Percentiles rank a stretch among this genome's conserved stretches.
These are phyloP conservation scores for Nigrospora oryzae DNA, from an alignment of 2,329 filamentous ascomycete species.

Conservation along the genomic window DNA sequence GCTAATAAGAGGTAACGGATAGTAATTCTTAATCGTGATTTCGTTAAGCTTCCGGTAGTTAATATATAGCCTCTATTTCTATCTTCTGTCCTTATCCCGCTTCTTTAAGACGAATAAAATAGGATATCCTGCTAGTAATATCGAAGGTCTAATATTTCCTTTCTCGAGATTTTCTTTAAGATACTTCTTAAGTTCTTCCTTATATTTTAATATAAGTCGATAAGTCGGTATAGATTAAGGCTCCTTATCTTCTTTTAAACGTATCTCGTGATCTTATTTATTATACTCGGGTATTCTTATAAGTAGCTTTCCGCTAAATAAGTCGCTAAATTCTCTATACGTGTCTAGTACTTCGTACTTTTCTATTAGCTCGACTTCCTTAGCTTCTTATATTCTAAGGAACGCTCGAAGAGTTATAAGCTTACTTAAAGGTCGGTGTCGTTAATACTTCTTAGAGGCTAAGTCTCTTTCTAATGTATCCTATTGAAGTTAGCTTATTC, in stretches of 20 bases:
- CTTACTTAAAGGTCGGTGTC: not conserved
- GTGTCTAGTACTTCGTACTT: not conserved
- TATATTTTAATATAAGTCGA: not conserved
- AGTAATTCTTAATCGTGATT: slow-evolving; percentile 14
- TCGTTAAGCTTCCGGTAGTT: slow-evolving; percentile 16
- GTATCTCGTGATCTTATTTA: not conserved
- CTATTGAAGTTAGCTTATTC: not conserved
- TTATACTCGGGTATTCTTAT: not conserved
- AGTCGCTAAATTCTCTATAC: not conserved
- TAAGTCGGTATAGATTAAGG: not conserved
- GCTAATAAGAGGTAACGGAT: slow-evolving; percentile 12
- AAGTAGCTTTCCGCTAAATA: not conserved
- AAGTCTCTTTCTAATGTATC: not conserved
- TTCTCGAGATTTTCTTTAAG: not conserved
- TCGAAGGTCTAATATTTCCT: slow-evolving; percentile 1
- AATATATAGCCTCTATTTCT: slow-evolving; percentile 9
- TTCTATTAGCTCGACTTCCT: not conserved
- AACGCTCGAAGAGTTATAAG: not conserved
- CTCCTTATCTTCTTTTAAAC: not conserved
- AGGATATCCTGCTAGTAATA: not conserved
- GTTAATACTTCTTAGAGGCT: not conserved
- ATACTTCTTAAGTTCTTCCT: slow-evolving; percentile 1
- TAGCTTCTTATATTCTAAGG: not conserved
- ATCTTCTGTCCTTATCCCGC: not conserved
- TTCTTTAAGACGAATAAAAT: slow-evolving; percentile 11